Base-by-base conservation (phyloP, 805 yeast genomes). In the Candida anglica region DNA sequence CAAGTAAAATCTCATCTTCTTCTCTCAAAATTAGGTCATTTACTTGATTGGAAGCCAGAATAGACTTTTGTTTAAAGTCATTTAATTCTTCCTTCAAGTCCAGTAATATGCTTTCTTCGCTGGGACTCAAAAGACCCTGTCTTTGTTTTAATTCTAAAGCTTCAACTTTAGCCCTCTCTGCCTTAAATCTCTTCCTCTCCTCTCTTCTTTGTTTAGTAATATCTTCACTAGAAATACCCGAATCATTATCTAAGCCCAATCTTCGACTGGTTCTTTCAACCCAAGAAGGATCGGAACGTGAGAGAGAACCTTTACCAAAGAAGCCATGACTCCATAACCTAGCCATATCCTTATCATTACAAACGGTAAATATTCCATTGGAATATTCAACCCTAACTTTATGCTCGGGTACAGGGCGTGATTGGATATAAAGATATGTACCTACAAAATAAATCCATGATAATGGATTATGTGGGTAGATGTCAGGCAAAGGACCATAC, bases 231-330 rank as follows among this genome's bases (percentile, higher is more conserved):
- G 81, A 66, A 14, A 61, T 48, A 29, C 37, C 54, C 2, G 16
- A 16, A 48, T 31, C 60, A 50, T 32, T 69, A 17, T 56, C 70
- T 24, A 75, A 49, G 10, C 73, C 71, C 17, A 84, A 58, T 27
- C 86, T 56, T 30, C 79, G 66, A 23, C 36, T 58, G 1, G 86
- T 77, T 34, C 97, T 68, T n/a, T 64, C 66, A 28, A 53, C 58
- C 97, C 98, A 93, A 0, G 96, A 77, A 0, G 98, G 96, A 52
- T 93, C 97, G 37, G 95, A 83, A 42, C 98, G 68, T 22, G 96
- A 85, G 28, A 88, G 62, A 2, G 76, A 74, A 2, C 98, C 98
- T 50, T 91, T 93, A 5, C 98, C 98, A 52, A 87, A 93, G 52
- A 88, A 93, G 1, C 98, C 98, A 45, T 72, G 72, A 13, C 67